Conservation (phyloP, 345 rosid genomes). For the Eucalyptus erythrocorys region DNA sequence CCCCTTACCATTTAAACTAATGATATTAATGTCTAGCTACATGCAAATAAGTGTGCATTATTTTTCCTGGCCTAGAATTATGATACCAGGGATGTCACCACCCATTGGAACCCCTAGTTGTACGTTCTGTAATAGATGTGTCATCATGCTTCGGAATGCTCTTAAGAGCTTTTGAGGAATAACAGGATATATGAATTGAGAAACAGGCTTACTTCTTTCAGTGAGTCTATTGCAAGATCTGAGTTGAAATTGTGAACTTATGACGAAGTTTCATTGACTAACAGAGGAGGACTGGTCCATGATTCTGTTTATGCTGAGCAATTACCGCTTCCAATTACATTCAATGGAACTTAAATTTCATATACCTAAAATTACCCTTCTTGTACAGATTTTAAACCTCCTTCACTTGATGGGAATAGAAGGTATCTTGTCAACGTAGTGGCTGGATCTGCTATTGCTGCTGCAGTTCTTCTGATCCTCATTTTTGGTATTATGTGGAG, state of each 20-base stretch:
- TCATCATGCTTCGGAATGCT: background rate
- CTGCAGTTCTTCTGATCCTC: constrained; percentile 19
- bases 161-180: background rate
- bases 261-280: background rate
- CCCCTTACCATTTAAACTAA: background rate
- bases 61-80: background rate
- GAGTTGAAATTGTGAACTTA: background rate
- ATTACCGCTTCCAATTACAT: background rate
- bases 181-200: background rate
- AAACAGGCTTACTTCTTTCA: background rate
- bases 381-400: constrained; percentile 51
- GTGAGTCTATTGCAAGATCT: background rate
- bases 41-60: background rate
- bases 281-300: background rate
- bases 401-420: constrained; percentile 11
- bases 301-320: background rate
- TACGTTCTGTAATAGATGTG: background rate
- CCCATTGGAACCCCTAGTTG: background rate
- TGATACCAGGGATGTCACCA: background rate
- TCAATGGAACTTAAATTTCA: background rate
- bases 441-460: constrained; percentile 18
- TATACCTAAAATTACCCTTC: background rate
- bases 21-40: background rate
- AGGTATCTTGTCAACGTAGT: background rate
- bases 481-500: constrained; percentile 23